phyloP scores from a whole-genome alignment of 2,329 filamentous ascomycete species.

The Paracamarosporium sp. region DNA sequence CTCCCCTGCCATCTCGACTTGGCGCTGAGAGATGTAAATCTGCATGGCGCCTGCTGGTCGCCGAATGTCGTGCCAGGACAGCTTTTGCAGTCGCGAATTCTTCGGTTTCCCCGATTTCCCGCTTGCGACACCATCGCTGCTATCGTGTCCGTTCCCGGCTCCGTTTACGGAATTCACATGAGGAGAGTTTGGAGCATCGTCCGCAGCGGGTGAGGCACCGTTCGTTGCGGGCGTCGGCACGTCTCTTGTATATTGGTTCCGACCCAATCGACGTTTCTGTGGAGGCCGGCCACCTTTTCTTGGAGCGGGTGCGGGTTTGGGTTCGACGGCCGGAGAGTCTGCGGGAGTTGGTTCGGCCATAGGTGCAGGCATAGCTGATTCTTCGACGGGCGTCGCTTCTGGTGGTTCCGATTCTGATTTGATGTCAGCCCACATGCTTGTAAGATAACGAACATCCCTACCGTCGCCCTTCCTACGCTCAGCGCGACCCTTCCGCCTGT shows the following conservation, averaged over 20 bases:
- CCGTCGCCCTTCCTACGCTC: conserved; percentile 84
- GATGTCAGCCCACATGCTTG: conserved; percentile 31
- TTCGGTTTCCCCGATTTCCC: conserved; percentile 66
- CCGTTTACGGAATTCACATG: conserved; percentile 42
- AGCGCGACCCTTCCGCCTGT: conserved; percentile 80
- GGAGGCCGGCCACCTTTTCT: conserved; percentile 44
- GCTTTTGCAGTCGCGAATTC: conserved; percentile 62
- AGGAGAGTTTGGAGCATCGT: conserved; percentile 38
- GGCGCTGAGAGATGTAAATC: conserved; percentile 87
- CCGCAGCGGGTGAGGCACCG: conserved; percentile 38
- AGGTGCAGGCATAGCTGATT: conserved; percentile 27
- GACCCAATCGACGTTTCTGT: conserved; percentile 44
- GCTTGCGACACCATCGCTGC: conserved; percentile 63
- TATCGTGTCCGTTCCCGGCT: conserved; percentile 50
- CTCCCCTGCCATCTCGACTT: conserved; percentile 81
- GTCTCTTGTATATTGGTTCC: conserved; percentile 48
- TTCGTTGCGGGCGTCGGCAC: conserved; percentile 38
- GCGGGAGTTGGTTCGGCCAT: conserved; percentile 32
- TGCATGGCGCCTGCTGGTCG: conserved; percentile 82
- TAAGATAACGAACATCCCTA: conserved; percentile 50
- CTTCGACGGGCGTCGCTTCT: conserved; percentile 36
- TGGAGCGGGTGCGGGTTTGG: conserved; percentile 35
- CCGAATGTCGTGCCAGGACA: conserved; percentile 88
- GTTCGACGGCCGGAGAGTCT: conserved; percentile 30
- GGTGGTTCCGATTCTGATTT: conserved; percentile 34